Evolutionary conservation across 2,329 filamentous ascomycete genomes (phyloP), one percentile per base, ranked within the genome.

Genomic region (Rutstroemia sp.): DNA sequence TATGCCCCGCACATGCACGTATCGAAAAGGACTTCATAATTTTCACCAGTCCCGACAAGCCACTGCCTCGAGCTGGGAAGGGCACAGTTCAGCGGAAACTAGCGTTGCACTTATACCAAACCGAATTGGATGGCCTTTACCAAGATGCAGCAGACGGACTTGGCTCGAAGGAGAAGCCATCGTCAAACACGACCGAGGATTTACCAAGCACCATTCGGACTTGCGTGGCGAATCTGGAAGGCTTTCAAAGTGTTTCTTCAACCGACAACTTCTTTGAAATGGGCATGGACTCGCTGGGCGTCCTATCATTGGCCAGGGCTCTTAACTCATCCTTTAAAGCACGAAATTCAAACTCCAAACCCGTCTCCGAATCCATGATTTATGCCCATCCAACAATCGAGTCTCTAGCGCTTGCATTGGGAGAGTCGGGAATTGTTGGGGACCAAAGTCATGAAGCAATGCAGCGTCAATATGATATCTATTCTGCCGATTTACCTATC

Each of bases 61-160:
- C 71, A 1, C 64, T 73, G 48, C 60, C 65, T 2, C 64, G 69
- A 39, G 63, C 71, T 9, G 62, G 62, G 0, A 74, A 74, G 54
- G 72, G 72, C 1, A 73, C 71, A 2, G 58, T 73, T 2, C 71
- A 71, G 57, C 62, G 70, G n/a, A 57, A 54, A 10, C 45, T 57
- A 23, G 68, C 66, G 4, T 12, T 71, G 5, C 55, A 64, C 2
- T 30, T 68, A 17, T 72, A 72, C 51, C 54, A 42, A 16, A 7
- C 19, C 25, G 48, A 56, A 39, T 34, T 56, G 10, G 75, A 1
- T 75, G 63, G 42, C 58, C 58, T 4, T 62, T 56, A 56, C 17
- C 21, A 40, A 42, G 14, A 17, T 12, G 42, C 2, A n/a, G 14
- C 1, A 4, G 10, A 30, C n/a, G 17, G 21, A 2, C 21, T 23